Evolutionary conservation across 1,284 basidiomycete species (phyloP), one percentile per base, ranked within the genome.

Genomic region (Takashimella tepidaria): DNA sequence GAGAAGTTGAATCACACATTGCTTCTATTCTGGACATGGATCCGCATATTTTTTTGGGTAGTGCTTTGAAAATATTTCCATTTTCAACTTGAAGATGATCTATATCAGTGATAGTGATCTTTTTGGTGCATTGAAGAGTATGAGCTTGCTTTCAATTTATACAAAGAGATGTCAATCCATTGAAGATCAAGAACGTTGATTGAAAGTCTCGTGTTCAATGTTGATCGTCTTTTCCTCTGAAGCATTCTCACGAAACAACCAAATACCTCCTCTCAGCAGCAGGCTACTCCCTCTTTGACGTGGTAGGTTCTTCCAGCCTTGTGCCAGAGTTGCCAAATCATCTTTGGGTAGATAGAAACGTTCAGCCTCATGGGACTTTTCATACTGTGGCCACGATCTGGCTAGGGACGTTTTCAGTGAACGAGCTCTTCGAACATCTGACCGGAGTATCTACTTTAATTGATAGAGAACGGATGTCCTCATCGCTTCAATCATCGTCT

Each of bases 351-450:
- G 31, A 37, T 37, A 37, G 31, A 16, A 37, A 37, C 31, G 31
- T 37, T 8, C 31, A 37, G 31, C 31, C 31, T 8, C 31, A 37
- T 37, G 31, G 31, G 31, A 37, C 31, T 8, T 37, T 37, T 16
- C 31, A 8, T 8, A 37, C 31, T 3, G 87, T 87, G 22, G 88
- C 89, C 60, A 92, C 89, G 20, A 92, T 79, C 58, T 91, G 84
- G 2, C 88, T 91, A 40, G 88, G 75, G 21, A 86, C 89, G 73
- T 92, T 89, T 1, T 88, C 89, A 1, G 88, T 92, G 56, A 92
- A 76, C n/a, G n/a, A n/a, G n/a, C n/a, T n/a, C n/a, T n/a, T 68
- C 92, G 31, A 37, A 37, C 10, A 37, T 37, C n/a, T n/a, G n/a
- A 37, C 10, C 31, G 16, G 31, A 37, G 31, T 37, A 37, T 8